Conservation (phyloP, 1,139 yeast species). For the Saccharomycopsis hybrid region DNA sequence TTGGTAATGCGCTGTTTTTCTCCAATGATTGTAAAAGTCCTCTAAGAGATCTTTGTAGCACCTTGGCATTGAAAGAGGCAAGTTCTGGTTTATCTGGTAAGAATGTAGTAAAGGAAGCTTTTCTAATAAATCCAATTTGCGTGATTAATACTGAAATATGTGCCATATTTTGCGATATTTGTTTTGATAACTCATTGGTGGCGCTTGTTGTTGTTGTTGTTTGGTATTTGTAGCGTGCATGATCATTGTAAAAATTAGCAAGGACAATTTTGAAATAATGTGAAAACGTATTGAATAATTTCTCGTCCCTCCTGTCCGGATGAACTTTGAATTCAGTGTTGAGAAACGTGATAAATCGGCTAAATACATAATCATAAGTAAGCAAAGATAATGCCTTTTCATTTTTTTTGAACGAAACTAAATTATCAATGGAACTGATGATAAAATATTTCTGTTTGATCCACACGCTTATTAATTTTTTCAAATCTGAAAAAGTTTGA, state of each 20-base stretch:
- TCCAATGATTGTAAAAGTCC: no score
- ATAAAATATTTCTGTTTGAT: background rate
- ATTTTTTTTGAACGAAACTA: background rate
- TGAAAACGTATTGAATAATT: background rate
- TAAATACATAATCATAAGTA: background rate
- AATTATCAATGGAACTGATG: background rate
- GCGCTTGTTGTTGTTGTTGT: no score
- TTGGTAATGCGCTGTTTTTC: background rate
- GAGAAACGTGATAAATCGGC: background rate
- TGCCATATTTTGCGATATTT: background rate
- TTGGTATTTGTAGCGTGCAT: background rate
- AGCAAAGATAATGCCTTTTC: background rate
- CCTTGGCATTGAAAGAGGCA: background rate
- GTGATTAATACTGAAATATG: no score
- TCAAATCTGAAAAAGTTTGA: background rate
- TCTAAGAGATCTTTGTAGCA: background rate
- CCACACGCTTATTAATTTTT: background rate
- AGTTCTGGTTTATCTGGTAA: background rate
- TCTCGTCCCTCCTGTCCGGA: background rate
- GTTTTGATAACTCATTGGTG: no score
- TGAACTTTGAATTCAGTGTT: background rate
- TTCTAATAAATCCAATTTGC: no score
- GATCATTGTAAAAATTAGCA: background rate
- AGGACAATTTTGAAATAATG: background rate
- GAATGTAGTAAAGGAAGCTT: background rate